Percentiles rank a stretch among this genome's conserved stretches.
These are phyloP conservation scores for Coemansia sp. DNA, from an alignment of 371 early-diverging fungal genomes.

Conservation along the genomic window DNA sequence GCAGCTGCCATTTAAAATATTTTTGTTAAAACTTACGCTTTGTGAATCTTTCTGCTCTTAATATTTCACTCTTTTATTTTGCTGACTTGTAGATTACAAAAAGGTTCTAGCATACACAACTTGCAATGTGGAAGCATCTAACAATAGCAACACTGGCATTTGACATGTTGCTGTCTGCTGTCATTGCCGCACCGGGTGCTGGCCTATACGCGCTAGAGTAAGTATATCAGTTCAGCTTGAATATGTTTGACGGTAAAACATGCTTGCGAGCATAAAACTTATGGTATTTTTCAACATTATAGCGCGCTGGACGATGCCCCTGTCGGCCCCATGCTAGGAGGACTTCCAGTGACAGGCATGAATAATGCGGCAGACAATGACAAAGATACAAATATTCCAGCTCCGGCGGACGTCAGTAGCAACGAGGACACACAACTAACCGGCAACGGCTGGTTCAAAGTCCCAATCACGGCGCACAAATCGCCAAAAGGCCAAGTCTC, in stretches of 20 bases:
- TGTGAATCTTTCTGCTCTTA: too few species aligned
- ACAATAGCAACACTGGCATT: constrained; percentile 37
- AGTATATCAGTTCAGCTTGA: constrained; percentile 1
- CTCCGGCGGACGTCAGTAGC: neutral
- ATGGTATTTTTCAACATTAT: neutral
- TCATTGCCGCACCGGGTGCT: constrained; percentile 14
- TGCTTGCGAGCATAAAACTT: neutral
- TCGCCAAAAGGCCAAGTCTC: constrained; percentile 27
- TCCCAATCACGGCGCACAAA: constrained; percentile 35
- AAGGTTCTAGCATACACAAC: neutral
- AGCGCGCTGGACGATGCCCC: neutral
- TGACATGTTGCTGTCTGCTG: constrained; percentile 19
- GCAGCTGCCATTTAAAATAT: neutral
- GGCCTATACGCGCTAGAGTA: constrained; percentile 19
- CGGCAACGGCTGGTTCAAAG: constrained; percentile 22
- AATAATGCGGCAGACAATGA: neutral
- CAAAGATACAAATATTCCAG: neutral
- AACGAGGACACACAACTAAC: neutral
- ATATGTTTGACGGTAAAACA: neutral
- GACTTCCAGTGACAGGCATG: constrained; percentile 34
- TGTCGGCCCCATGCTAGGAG: constrained; percentile 11
- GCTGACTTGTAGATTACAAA: neutral
- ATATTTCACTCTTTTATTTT: neutral
- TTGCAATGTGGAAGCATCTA: constrained; percentile 39
- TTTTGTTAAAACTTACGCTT: too few species aligned